phyloP scores from a whole-genome alignment of 2,329 filamentous ascomycete genomes.

The Ceratocystis smalleyi region DNA sequence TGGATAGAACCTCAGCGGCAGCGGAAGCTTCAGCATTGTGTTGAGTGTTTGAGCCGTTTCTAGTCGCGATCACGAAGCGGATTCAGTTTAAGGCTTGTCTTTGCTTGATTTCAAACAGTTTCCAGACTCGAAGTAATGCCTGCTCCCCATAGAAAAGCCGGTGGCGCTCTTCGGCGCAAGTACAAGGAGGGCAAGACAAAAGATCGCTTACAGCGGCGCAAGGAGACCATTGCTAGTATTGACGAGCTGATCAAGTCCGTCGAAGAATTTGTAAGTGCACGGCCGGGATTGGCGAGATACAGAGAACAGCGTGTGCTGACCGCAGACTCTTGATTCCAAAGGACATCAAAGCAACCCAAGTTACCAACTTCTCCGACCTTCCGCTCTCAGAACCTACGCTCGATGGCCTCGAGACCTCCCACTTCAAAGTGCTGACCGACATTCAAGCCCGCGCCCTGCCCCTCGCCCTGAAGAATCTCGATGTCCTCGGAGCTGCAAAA shows the following conservation, averaged over 20 bases:
- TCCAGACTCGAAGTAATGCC: conserved; percentile 4
- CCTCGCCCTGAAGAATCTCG: conserved; percentile 65
- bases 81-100: too few relatives aligned
- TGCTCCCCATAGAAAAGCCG: conserved; percentile 10
- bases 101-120: background rate
- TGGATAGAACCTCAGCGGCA: background rate
- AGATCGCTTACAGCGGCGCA: conserved; percentile 22
- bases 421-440: conserved; percentile 82
- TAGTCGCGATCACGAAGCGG: background rate
- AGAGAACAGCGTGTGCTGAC: background rate
- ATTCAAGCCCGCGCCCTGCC: conserved; percentile 85
- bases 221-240: conserved; percentile 29
- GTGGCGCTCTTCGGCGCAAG: conserved; percentile 11
- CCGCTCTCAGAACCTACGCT: conserved; percentile 71
- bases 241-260: conserved; percentile 27
- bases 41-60: background rate
- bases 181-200: conserved; percentile 17
- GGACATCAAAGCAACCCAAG: conserved; percentile 44
- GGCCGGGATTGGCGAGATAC: background rate
- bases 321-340: conserved; percentile 21
- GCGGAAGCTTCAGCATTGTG: background rate
- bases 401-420: conserved; percentile 64
- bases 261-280: conserved; percentile 27
- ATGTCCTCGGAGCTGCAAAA: conserved; percentile 88
- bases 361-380: conserved; percentile 63